Evolutionary conservation across 1,139 yeast species (phyloP).

Genomic region (Yamadazyma dendronema): DNA sequence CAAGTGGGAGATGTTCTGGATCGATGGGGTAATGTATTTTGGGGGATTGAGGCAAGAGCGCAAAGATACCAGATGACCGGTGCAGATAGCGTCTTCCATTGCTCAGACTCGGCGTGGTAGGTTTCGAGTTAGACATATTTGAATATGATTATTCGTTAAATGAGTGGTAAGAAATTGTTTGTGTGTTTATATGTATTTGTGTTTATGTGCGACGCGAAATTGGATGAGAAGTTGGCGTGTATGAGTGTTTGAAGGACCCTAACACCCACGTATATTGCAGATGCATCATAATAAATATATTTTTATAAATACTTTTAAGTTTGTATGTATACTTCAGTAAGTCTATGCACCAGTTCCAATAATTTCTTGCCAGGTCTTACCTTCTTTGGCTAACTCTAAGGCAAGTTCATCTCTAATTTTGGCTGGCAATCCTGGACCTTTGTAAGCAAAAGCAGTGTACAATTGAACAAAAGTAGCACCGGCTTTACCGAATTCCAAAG

Average conservation of each 20-base stretch:
- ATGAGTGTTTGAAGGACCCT: too few relatives aligned
- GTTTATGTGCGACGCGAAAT: too few relatives aligned
- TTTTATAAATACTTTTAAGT: too few relatives aligned
- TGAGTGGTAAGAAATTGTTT: too few relatives aligned
- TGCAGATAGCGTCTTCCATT: slow-evolving; percentile 23
- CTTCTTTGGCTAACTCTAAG: slow-evolving; percentile 64
- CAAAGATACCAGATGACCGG: slow-evolving; percentile 42
- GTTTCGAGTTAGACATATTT: slow-evolving; percentile 3
- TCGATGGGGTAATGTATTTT: slow-evolving; percentile 43
- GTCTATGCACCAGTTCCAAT: slow-evolving; percentile 50
- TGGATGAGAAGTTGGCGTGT: too few relatives aligned
- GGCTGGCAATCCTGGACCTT: slow-evolving; percentile 86
- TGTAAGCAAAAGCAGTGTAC: slow-evolving; percentile 88
- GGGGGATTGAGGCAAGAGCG: slow-evolving; percentile 40
- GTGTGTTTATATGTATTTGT: background rate
- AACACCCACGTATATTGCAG: too few relatives aligned
- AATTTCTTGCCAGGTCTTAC: slow-evolving; percentile 80
- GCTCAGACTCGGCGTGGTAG: slow-evolving; percentile 6
- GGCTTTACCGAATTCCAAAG: slow-evolving; percentile 86
- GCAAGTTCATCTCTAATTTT: slow-evolving; percentile 76
- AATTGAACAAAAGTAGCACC: slow-evolving; percentile 88
- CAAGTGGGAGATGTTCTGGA: slow-evolving; percentile 38
- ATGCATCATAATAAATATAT: background rate
- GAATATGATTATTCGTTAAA: slow-evolving; percentile 2
- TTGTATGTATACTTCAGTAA: too few relatives aligned